Conservation (phyloP, 208 protist genomes). For the Leishmania amazonensis region DNA sequence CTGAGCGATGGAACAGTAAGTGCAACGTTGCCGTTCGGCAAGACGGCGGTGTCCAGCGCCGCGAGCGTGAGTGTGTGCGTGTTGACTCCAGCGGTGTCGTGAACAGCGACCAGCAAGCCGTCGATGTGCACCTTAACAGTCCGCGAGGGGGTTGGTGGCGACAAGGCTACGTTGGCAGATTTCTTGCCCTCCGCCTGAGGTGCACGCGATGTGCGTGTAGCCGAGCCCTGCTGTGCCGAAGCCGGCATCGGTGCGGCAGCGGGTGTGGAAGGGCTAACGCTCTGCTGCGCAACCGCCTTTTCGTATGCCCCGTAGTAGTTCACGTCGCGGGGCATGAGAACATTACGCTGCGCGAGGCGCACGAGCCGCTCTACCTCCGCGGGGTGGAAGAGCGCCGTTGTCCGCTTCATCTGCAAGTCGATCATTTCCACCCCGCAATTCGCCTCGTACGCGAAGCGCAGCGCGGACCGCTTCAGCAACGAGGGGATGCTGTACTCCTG, state of each 20-base stretch:
- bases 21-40: conserved; percentile 39
- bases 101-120: conserved; percentile 52
- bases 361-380: conserved; percentile 68
- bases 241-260: background rate
- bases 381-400: conserved; percentile 54
- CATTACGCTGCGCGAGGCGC: conserved; percentile 61
- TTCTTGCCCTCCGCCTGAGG: background rate
- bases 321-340: conserved; percentile 47
- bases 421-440: conserved; percentile 23
- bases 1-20: conserved; percentile 44
- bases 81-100: conserved; percentile 65
- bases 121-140: conserved; percentile 56
- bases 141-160: conserved; percentile 14
- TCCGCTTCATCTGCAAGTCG: conserved; percentile 56
- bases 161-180: background rate
- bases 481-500: conserved; percentile 73
- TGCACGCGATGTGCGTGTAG: background rate
- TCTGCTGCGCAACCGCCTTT: conserved; percentile 6
- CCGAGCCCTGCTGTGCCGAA: background rate
- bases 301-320: conserved; percentile 54
- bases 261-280: background rate
- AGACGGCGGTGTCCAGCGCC: conserved; percentile 37
- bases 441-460: conserved; percentile 46
- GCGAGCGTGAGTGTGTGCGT: conserved; percentile 63
- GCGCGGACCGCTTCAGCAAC: conserved; percentile 59